Conservation (phyloP, 2,329 filamentous ascomycete species). For the Aspergillus uvarum region DNA sequence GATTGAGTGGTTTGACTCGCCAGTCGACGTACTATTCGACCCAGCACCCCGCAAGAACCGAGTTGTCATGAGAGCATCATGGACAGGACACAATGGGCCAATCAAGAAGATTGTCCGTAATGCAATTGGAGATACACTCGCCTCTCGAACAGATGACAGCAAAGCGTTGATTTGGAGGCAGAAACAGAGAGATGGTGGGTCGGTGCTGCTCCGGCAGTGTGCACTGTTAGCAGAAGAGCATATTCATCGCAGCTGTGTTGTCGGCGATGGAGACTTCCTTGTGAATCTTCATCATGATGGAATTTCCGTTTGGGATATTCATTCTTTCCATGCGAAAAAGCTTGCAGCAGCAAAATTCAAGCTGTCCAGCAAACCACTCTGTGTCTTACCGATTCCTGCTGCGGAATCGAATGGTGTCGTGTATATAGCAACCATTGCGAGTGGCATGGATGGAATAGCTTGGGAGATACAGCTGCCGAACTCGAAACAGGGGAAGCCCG, state of each 20-base stretch:
- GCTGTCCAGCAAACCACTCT: conserved; percentile 70
- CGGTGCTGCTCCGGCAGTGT: conserved; percentile 65
- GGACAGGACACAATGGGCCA: conserved; percentile 79
- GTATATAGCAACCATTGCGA: conserved; percentile 80
- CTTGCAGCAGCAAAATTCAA: conserved; percentile 61
- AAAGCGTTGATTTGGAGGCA: conserved; percentile 85
- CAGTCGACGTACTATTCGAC: conserved; percentile 78
- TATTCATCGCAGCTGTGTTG: conserved; percentile 76
- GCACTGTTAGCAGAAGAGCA: conserved; percentile 66
- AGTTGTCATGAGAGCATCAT: conserved; percentile 63
- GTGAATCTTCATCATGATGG: conserved; percentile 73
- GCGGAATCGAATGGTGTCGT: conserved; percentile 57
- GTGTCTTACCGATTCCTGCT: conserved; percentile 68
- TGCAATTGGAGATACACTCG: conserved; percentile 73
- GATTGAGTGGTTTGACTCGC: conserved; percentile 77
- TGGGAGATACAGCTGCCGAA: conserved; percentile 72
- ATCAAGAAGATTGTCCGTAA: conserved; percentile 87
- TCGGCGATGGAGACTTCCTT: conserved; percentile 75
- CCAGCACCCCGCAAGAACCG: conserved; percentile 61
- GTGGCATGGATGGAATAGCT: conserved; percentile 73
- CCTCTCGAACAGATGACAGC: conserved; percentile 75
- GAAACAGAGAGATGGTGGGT: conserved; percentile 49
- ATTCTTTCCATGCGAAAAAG: conserved; percentile 57
- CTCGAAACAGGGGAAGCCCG: conserved; percentile 28
- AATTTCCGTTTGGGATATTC: conserved; percentile 78